Base-by-base conservation (phyloP, 306 rosid genomes). In the Oemleria cerasiformis region DNA sequence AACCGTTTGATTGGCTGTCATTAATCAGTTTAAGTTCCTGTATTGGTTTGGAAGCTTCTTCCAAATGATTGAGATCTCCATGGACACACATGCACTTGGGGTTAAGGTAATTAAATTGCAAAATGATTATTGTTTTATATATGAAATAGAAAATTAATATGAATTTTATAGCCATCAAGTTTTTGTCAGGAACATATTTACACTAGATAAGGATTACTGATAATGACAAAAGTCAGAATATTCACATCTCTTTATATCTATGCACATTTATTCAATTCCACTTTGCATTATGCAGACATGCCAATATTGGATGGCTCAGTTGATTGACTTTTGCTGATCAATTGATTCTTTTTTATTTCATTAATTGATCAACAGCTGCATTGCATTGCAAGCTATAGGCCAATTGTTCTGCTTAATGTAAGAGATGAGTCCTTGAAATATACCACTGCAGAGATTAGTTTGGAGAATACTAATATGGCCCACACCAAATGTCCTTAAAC, bases 71-170 rank as follows among this genome's bases (percentile, higher is more conserved):
- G 69, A 30, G 36, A 41, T 58, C 50, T 38, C 19, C 63, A 5
- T 17, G 48, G 57, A 30, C 3, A 30, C 36, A 30, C 36, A 30
- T 30, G 30, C 36, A 30, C 36, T 30, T 4, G 36, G 36, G 23
- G 41, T 21, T 9, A 75, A 68, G 79, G 65, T 45, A 45, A 64
- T 65, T 44, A 44, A 9, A 56, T 61, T 47, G 5, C 41, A 20
- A n/a, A 44, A 47, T 41, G 42, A n/a, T 44, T 8, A 8, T 19
- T 34, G 49, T 66, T 43, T 65, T 25, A 13, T 14, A 2, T 9
- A 34, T 45, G 59, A 41, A 42, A 44, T 65, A 43, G 41, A 4
- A 11, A 43, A 42, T n/a, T 8, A 9, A 14, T 55, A 38, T 41
- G 39, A 34, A 60, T 34, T 45, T 25, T 42, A 25, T 30, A 17